Evolutionary conservation across 2,329 filamentous ascomycete species (phyloP), one percentile per base, ranked within the genome.

Genomic region (Pseudocercospora musae): DNA sequence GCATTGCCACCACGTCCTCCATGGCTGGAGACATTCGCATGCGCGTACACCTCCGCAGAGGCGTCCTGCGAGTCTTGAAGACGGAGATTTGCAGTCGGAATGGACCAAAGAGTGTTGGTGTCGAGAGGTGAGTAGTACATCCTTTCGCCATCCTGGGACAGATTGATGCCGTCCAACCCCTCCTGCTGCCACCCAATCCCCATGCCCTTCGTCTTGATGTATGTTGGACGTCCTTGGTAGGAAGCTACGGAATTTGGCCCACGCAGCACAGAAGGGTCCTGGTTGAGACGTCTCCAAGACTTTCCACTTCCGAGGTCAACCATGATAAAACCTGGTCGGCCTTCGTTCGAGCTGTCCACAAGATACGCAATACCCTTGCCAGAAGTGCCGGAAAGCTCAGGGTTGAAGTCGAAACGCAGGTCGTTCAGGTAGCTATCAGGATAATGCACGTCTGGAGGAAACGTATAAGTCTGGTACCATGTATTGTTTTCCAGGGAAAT

Each of bases 361-460:
- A 82, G 75, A 64, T 81, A 81, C 4, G 78, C 79, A 25, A 81
- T 75, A 10, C 80, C 78, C 20, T 72, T 60, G 9, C 77, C 78
- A 1, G 72, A 73, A n/a, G 72, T 73, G 18, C 70, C 71, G 2
- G 77, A 75, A 0, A 73, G 68, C 48, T 78, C 75, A 6, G 75
- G 50, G n/a, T 78, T 74, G 33, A 81, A 72, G 66, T 81, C 79
- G 69, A 81, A 80, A 15, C 79, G 77, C 1, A 81, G 59, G 62
- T 81, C 79, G 62, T 81, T 81, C 66, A 81, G 75, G 69, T 80
- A 82, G 27, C 74, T 77, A 66, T 80, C 79, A 1, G 78, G 78
- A 62, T 76, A 81, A 65, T 80, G 77, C 3, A 81, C 78, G 5
- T 66, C 72, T 0, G 74, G 33, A 0, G 79, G 77, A 60, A 81